Conservation (phyloP, 1,139 yeast genomes). For the Suhomyces atakaporum region DNA sequence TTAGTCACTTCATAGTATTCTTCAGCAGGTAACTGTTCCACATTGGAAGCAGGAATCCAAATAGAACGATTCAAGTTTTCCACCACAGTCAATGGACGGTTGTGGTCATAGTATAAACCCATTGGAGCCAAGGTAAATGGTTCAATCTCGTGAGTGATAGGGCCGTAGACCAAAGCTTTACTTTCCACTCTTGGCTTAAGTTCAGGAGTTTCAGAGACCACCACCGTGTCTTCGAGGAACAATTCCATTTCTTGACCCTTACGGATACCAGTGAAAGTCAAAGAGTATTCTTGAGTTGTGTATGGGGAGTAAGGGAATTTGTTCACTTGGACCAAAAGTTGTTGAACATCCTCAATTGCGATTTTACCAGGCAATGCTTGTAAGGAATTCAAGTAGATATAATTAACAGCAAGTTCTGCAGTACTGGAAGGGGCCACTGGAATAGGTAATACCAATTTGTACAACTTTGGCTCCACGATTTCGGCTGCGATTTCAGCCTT, state of each 20-base stretch:
- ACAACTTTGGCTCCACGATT: slow-evolving; percentile 31
- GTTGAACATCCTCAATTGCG: slow-evolving; percentile 63
- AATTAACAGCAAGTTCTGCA: slow-evolving; percentile 52
- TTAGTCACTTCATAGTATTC: slow-evolving; percentile 85
- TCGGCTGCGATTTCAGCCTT: slow-evolving; percentile 31
- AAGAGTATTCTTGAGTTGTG: slow-evolving; percentile 51
- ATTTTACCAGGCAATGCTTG: slow-evolving; percentile 67
- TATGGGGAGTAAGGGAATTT: slow-evolving; percentile 68
- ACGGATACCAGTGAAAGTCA: slow-evolving; percentile 52
- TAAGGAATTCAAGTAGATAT: slow-evolving; percentile 52
- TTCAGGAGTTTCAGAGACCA: slow-evolving; percentile 24
- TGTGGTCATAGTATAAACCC: slow-evolving; percentile 64
- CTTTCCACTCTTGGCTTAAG: slow-evolving; percentile 38
- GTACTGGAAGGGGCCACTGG: slow-evolving; percentile 68
- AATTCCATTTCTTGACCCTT: slow-evolving; percentile 51
- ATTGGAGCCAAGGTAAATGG: slow-evolving; percentile 53
- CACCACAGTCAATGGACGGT: slow-evolving; percentile 65
- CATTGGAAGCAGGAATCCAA: slow-evolving; percentile 60
- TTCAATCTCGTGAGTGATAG: slow-evolving; percentile 41
- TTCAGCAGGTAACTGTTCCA: slow-evolving; percentile 55
- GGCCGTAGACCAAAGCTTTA: slow-evolving; percentile 56
- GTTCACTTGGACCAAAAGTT: slow-evolving; percentile 54
- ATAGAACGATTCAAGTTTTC: slow-evolving; percentile 66
- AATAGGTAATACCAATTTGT: slow-evolving; percentile 53
- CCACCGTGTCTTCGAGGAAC: slow-evolving; percentile 21